Evolutionary conservation across 2,329 filamentous ascomycete genomes (phyloP).

Genomic region (Gyromitra esculenta): DNA sequence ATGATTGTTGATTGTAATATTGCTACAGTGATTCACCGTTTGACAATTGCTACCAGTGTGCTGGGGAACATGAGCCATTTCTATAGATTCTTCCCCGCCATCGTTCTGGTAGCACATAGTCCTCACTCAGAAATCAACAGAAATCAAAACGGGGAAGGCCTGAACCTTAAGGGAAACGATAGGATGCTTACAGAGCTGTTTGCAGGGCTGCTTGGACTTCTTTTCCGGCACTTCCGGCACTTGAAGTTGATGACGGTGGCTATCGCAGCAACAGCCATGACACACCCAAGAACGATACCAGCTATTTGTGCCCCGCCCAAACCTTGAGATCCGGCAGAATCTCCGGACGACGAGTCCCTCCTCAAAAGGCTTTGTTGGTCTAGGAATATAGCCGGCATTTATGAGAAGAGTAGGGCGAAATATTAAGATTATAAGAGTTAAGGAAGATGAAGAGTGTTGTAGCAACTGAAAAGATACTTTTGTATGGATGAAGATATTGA

Average conservation of each 20-base stretch:
- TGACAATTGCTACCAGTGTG: not conserved
- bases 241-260: not conserved
- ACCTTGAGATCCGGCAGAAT: not conserved
- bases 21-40: too few species aligned
- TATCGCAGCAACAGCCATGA: not conserved
- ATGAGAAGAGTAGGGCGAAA: not conserved
- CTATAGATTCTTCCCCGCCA: not conserved
- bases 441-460: not conserved
- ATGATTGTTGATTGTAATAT: too few species aligned
- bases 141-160: not conserved
- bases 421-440: not conserved
- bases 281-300: not conserved
- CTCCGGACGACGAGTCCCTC: not conserved
- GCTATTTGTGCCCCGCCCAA: not conserved
- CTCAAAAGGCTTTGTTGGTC: not conserved
- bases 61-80: not conserved
- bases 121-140: not conserved
- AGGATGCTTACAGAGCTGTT: not conserved
- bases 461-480: too few species aligned
- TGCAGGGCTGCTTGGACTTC: not conserved
- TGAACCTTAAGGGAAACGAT: not conserved
- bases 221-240: not conserved
- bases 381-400: not conserved
- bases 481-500: too few species aligned
- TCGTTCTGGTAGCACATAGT: not conserved